A percentile compares a stretch with the other conserved stretches of the same genome.
phyloP scores from a whole-genome alignment of 768 basidiomycete species.

The Pleurotus pulmonarius region DNA sequence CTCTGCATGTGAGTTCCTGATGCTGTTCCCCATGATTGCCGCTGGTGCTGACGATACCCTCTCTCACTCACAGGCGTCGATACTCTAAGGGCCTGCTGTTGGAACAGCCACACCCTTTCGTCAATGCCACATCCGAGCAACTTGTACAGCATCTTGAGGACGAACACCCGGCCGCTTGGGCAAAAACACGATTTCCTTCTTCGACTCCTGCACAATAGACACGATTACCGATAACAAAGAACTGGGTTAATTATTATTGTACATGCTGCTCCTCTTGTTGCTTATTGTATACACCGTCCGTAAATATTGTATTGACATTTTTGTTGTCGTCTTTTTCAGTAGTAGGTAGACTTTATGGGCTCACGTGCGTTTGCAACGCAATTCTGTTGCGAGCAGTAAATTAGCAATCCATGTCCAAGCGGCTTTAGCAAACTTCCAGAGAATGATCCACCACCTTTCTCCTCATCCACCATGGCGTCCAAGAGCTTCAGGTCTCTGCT shows the following conservation, averaged over 20 bases:
- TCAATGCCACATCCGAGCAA: constrained; percentile 33
- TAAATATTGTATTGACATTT: neutral
- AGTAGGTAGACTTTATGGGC: neutral
- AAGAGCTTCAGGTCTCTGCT: neutral
- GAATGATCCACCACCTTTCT: neutral
- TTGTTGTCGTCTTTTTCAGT: neutral
- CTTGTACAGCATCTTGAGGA: constrained; percentile 45
- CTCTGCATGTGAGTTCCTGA: constrained; percentile 47
- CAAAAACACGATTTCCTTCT: constrained; percentile 27
- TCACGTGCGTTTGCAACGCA: neutral
- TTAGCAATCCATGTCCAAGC: neutral
- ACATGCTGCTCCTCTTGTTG: neutral
- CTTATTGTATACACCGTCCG: neutral
- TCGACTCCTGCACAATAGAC: no score
- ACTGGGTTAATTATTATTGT: neutral
- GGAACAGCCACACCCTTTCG: constrained; percentile 31
- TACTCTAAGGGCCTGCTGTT: constrained; percentile 22
- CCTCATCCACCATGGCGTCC: neutral
- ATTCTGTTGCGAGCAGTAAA: neutral
- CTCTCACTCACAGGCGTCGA: constrained; percentile 27
- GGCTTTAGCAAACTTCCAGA: neutral
- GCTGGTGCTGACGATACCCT: neutral
- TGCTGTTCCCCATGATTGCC: neutral
- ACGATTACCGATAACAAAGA: no score
- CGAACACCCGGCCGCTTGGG: constrained; percentile 49